phyloP scores from a whole-genome alignment of 192 early-diverging fungal genomes.

The Umbelopsis ramanniana region DNA sequence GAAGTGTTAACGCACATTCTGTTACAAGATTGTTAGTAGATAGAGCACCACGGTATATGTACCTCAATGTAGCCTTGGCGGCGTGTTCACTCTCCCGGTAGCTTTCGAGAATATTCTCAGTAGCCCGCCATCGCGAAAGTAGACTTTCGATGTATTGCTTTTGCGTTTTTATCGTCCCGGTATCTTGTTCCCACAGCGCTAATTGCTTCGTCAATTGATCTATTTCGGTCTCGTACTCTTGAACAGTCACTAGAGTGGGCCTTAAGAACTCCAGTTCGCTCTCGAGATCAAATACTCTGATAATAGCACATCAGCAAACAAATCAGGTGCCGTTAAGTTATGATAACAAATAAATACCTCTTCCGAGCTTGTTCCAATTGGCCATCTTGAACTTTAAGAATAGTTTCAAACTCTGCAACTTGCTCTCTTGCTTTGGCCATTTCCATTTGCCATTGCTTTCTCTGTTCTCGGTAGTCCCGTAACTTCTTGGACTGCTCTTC shows the following conservation, averaged over 20 bases:
- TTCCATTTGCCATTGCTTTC: slow-evolving; percentile 49
- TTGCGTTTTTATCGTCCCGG: slow-evolving; percentile 44
- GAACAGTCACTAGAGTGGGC: slow-evolving; percentile 49
- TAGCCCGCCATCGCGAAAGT: slow-evolving; percentile 39
- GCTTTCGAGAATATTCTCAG: slow-evolving; percentile 27
- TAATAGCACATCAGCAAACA: neutral
- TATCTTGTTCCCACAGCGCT: slow-evolving; percentile 52
- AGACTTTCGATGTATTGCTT: slow-evolving; percentile 48
- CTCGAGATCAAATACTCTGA: slow-evolving; percentile 49
- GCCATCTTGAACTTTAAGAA: slow-evolving; percentile 31
- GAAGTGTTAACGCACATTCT: neutral
- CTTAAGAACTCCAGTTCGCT: slow-evolving; percentile 48
- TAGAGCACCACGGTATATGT: neutral
- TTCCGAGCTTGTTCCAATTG: slow-evolving; percentile 38
- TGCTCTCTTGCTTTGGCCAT: slow-evolving; percentile 45
- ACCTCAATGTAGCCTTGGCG: slow-evolving; percentile 2
- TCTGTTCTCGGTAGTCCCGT: slow-evolving; percentile 50
- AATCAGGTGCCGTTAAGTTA: neutral
- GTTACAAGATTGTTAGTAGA: neutral
- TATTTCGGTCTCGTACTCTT: slow-evolving; percentile 54
- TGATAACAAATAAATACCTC: slow-evolving; percentile 21
- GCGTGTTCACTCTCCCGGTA: neutral
- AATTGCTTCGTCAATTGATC: slow-evolving; percentile 55
- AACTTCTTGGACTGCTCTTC: slow-evolving; percentile 52
- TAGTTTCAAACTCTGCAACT: slow-evolving; percentile 39